Percentiles rank a stretch among this genome's conserved stretches.
These are phyloP conservation scores for Nakazawaea wickerhamii DNA, from an alignment of 805 yeast genomes.

Conservation along the genomic window DNA sequence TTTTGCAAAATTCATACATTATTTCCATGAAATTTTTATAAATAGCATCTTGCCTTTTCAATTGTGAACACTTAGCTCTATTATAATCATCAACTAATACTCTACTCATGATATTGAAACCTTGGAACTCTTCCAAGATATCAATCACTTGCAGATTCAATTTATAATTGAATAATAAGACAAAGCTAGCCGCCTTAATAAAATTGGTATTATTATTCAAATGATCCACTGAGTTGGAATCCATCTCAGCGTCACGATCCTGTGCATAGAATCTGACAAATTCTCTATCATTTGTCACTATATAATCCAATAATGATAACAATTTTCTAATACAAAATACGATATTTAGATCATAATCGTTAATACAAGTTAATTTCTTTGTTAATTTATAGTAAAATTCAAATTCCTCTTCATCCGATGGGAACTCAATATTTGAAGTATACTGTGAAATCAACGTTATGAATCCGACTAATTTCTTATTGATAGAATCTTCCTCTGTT, in stretches of 20 bases:
- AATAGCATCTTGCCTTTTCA: slow-evolving; percentile 9
- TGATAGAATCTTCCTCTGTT: slow-evolving; percentile 24
- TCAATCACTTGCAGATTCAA: slow-evolving; percentile 28
- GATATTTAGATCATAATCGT: slow-evolving; percentile 29
- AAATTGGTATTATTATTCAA: slow-evolving; percentile 25
- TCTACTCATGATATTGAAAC: slow-evolving; percentile 36
- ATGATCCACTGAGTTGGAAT: slow-evolving; percentile 2
- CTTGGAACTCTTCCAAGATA: slow-evolving; percentile 45
- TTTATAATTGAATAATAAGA: slow-evolving; percentile 22
- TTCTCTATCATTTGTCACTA: slow-evolving; percentile 21
- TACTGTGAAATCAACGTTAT: slow-evolving; percentile 23
- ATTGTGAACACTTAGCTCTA: slow-evolving; percentile 4
- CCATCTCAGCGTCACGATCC: slow-evolving; percentile 10
- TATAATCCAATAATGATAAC: slow-evolving; percentile 36
- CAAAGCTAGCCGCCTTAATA: slow-evolving; percentile 28
- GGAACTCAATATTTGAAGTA: slow-evolving; percentile 15
- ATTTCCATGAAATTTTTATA: slow-evolving; percentile 39
- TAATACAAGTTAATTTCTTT: slow-evolving; percentile 20
- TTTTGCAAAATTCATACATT: slow-evolving; percentile 49
- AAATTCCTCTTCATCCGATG: slow-evolving; percentile 21
- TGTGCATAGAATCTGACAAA: slow-evolving; percentile 16
- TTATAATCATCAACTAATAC: slow-evolving; percentile 23
- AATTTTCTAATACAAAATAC: slow-evolving; percentile 46
- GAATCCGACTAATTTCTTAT: slow-evolving; percentile 28
- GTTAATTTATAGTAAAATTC: slow-evolving; percentile 23